These are phyloP conservation scores for Casuarina equisetifolia DNA, from an alignment of 306 rosid genomes.

Conservation along the genomic window DNA sequence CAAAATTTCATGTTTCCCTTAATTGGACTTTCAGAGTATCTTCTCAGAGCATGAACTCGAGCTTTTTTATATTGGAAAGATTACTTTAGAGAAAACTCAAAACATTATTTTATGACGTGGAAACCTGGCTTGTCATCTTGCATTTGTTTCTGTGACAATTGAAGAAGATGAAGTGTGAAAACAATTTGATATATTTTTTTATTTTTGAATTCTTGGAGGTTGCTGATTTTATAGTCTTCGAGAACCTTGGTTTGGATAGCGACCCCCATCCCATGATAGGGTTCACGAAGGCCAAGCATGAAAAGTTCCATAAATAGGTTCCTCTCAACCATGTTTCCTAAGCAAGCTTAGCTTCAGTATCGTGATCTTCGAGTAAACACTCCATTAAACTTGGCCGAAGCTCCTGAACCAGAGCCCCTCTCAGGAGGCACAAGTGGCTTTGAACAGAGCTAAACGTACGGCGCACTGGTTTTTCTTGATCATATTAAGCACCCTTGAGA, in stretches of 20 bases:
- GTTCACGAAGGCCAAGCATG: slow-evolving; percentile 18
- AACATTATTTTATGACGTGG: slow-evolving; percentile 30
- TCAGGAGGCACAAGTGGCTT: slow-evolving; percentile 36
- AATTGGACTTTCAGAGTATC: slow-evolving; percentile 28
- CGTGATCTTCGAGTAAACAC: slow-evolving; percentile 27
- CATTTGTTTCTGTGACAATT: slow-evolving; percentile 27
- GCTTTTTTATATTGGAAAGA: slow-evolving; percentile 28
- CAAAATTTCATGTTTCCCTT: not conserved
- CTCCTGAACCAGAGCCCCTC: slow-evolving; percentile 50
- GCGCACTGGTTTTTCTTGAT: slow-evolving; percentile 9
- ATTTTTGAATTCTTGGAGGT: slow-evolving; percentile 28
- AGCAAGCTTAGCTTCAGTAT: slow-evolving; percentile 23
- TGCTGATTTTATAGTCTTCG: slow-evolving; percentile 43
- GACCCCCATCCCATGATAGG: slow-evolving; percentile 15
- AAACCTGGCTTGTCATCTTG: slow-evolving; percentile 69
- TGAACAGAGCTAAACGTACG: slow-evolving; percentile 28
- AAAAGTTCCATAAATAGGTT: slow-evolving; percentile 27
- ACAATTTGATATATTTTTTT: slow-evolving; percentile 15
- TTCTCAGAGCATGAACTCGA: slow-evolving; percentile 28
- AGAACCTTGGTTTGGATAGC: slow-evolving; percentile 55
- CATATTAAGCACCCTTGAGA: not conserved
- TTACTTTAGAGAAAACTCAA: slow-evolving; percentile 24
- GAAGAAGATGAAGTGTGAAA: slow-evolving; percentile 40
- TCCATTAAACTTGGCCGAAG: slow-evolving; percentile 41
- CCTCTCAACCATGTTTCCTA: slow-evolving; percentile 33